phyloP scores from a whole-genome alignment of 1,284 basidiomycete species.

The Inonotus hispidus region DNA sequence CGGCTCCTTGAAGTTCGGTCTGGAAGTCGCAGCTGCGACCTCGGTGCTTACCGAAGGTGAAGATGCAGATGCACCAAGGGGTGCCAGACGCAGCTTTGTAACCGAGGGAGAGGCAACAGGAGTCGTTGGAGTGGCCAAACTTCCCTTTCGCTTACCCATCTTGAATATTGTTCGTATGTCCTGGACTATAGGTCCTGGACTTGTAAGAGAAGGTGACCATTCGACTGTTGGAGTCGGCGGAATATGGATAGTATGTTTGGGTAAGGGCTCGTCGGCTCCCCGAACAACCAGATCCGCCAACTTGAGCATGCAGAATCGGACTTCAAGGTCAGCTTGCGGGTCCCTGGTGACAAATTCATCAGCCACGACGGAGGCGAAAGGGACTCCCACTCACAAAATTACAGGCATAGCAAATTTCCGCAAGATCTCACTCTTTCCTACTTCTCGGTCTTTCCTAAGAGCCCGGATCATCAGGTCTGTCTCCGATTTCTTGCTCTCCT shows the following conservation, averaged over 20 bases:
- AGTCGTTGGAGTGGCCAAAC: constrained; percentile 7
- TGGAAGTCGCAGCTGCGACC: constrained; percentile 27
- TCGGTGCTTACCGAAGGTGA: constrained; percentile 22
- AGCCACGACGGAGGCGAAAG: constrained; percentile 4
- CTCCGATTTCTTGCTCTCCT: constrained; percentile 76
- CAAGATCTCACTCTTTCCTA: constrained; percentile 78
- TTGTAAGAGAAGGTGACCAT: constrained; percentile 41
- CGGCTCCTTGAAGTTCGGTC: constrained; percentile 24
- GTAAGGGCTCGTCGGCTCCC: constrained; percentile 77
- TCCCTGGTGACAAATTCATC: constrained; percentile 40
- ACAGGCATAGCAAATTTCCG: constrained; percentile 79
- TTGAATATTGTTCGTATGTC: constrained; percentile 37
- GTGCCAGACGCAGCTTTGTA: constrained; percentile 12
- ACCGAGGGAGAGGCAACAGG: background rate
- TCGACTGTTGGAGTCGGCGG: constrained; percentile 73
- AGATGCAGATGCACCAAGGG: background rate
- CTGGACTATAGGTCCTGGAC: constrained; percentile 10
- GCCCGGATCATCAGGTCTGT: constrained; percentile 78
- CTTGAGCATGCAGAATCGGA: constrained; percentile 89
- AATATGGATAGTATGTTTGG: constrained; percentile 81
- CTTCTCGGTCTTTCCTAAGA: constrained; percentile 76
- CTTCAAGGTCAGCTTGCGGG: constrained; percentile 75
- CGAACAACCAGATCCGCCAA: constrained; percentile 87
- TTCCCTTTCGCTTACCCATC: constrained; percentile 24
- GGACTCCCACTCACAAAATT: constrained; percentile 53